Percentiles rank a stretch among this genome's conserved stretches.
phyloP scores from a whole-genome alignment of 1,284 basidiomycete genomes.

The Apiotrichum sp. region DNA sequence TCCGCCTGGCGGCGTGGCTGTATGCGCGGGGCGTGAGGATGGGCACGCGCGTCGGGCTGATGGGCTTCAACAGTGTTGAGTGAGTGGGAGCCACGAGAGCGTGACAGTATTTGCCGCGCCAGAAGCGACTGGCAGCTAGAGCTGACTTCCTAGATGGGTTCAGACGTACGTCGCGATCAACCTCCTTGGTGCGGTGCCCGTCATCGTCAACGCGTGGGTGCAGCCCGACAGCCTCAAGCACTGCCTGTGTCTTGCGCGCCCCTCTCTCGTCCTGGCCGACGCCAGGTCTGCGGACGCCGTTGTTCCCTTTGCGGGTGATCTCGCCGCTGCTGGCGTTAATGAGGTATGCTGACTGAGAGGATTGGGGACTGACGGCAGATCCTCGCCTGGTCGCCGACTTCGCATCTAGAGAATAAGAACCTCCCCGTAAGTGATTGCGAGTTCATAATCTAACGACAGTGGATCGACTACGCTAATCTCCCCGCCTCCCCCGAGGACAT shows the following conservation, averaged over 20 bases:
- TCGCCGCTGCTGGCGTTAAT: neutral
- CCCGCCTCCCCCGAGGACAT: neutral
- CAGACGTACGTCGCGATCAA: slow-evolving; percentile 31
- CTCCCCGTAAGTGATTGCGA: neutral
- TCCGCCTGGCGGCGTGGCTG: slow-evolving; percentile 32
- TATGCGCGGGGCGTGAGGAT: slow-evolving; percentile 21
- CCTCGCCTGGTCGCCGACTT: neutral
- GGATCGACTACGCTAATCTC: slow-evolving; percentile 1
- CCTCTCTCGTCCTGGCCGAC: slow-evolving; percentile 31
- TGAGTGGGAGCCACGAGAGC: neutral
- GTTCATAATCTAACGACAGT: neutral
- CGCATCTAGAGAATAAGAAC: neutral
- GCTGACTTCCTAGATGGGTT: slow-evolving; percentile 19
- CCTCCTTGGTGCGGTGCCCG: slow-evolving; percentile 35
- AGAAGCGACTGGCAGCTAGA: too few species aligned
- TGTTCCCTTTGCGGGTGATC: neutral
- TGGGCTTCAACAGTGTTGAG: slow-evolving; percentile 28
- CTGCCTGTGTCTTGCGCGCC: slow-evolving; percentile 24
- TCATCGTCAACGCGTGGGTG: slow-evolving; percentile 33
- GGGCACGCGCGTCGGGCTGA: slow-evolving; percentile 31
- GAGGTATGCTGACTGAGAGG: neutral
- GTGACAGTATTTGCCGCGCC: too few species aligned
- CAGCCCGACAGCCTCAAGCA: slow-evolving; percentile 21
- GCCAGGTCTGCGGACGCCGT: slow-evolving; percentile 21
- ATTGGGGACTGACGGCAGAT: neutral